Evolutionary conservation across 805 yeast species (phyloP), one percentile per base, ranked within the genome.

Genomic region (Yamadazyma phyllophila): DNA sequence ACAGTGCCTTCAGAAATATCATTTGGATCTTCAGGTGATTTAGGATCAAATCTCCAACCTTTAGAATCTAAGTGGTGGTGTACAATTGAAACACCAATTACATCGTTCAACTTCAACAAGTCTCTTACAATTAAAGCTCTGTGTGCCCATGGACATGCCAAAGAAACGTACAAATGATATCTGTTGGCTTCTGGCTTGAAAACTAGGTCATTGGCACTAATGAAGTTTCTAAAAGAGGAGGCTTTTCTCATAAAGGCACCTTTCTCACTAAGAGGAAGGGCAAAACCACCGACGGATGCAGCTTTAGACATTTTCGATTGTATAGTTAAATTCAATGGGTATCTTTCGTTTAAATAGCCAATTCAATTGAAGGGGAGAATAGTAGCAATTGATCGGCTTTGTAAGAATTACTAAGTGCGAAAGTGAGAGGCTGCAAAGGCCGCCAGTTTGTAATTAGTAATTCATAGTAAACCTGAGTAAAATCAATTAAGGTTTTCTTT

Each of bases 101-200:
- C 65, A 1, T 78, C 67, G 1, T 74, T 52, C 57, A 72, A 65
- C 1, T 96, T 96, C 69, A 90, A 89, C 51, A 92, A 70, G 10
- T 76, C 65, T 44, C 97, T 69, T 2, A 83, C 74, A 43, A 89
- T 83, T 47, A 91, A 71, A 0, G 91, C 81, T 51, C 98, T 76
- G 60, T 88, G 96, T 1, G 97, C 97, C 91, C 97, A 92, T 3
- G 99, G 98, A 66, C 99, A 92, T 1, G 96, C 96, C 40, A 76
- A 72, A 0, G 94, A 85, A 9, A 89, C 96, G 57, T 86, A 91
- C 45, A 90, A 75, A 66, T 91, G 96, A 61, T 92, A 92, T 57
- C 99, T 77, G 47, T 80, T 80, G 38, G 77, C 74, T 59, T 89
- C 96, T 4, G 96, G 88, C 13, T 81, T 71, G 61, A 81, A 88